These are phyloP conservation scores for Apocynum venetum DNA, from an alignment of 257 asterid genomes.

Conservation along the genomic window DNA sequence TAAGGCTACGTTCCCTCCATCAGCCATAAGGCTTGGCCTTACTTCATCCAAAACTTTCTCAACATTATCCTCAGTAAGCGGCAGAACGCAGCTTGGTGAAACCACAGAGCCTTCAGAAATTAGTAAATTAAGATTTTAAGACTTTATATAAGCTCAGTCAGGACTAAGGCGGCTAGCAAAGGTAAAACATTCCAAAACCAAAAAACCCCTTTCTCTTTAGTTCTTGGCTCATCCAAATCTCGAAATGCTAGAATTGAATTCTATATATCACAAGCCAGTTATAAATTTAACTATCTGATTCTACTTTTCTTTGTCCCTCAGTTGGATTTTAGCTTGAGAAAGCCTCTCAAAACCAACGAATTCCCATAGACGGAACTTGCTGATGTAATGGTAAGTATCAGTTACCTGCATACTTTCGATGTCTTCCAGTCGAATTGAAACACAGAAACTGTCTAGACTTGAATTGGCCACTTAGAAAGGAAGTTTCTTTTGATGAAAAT, in stretches of 20 bases:
- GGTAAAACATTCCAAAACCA: background rate
- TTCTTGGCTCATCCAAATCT: background rate
- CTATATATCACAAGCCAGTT: background rate
- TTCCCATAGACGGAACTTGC: background rate
- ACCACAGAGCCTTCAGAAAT: constrained; percentile 43
- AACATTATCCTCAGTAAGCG: constrained; percentile 83
- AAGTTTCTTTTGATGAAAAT: constrained; percentile 37
- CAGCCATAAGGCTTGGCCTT: constrained; percentile 83
- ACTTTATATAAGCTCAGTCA: background rate
- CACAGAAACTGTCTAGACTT: constrained; percentile 33
- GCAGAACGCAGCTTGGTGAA: constrained; percentile 55
- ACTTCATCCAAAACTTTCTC: constrained; percentile 80
- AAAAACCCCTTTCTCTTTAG: background rate
- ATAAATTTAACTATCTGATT: background rate
- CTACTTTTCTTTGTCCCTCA: background rate
- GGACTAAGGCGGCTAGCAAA: background rate
- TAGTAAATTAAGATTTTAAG: constrained; percentile 15
- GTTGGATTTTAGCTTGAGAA: background rate
- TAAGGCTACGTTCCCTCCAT: constrained; percentile 84
- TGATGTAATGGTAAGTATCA: background rate
- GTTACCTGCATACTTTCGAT: constrained; percentile 43
- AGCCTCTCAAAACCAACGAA: background rate
- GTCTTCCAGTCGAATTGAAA: constrained; percentile 18
- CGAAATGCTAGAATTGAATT: background rate
- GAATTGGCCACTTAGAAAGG: constrained; percentile 54